Evolutionary conservation across 2,329 filamentous ascomycete species (phyloP).

Genomic region (Xylaria sp.): DNA sequence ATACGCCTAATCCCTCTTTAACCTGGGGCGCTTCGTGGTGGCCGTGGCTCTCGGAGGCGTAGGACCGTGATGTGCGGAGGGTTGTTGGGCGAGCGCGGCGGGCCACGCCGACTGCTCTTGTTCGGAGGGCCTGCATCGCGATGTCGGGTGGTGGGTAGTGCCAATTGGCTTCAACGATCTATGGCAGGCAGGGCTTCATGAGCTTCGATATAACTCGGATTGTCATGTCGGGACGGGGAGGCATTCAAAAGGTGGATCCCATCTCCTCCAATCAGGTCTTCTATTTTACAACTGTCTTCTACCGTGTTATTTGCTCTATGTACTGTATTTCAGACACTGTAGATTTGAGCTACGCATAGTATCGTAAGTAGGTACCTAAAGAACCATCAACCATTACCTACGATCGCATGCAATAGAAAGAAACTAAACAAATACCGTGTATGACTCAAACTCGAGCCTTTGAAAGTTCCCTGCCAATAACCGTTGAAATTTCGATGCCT

Average conservation of each 20-base stretch:
- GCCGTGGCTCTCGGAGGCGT: slow-evolving; percentile 64
- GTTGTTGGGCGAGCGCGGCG: slow-evolving; percentile 51
- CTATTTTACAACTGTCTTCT: slow-evolving; percentile 26
- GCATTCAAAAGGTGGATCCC: slow-evolving; percentile 38
- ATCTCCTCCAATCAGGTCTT: slow-evolving; percentile 41
- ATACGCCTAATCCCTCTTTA: slow-evolving; percentile 67
- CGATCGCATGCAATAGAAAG: background rate
- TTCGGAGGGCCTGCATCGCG: slow-evolving; percentile 54
- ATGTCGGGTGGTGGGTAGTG: slow-evolving; percentile 35
- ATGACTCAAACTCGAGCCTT: background rate
- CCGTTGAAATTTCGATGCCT: slow-evolving; percentile 20
- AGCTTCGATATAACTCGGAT: slow-evolving; percentile 32
- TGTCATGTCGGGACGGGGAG: slow-evolving; percentile 42
- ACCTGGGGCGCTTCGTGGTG: slow-evolving; percentile 53
- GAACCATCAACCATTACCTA: no score
- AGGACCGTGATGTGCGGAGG: slow-evolving; percentile 56
- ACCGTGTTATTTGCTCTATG: slow-evolving; percentile 24
- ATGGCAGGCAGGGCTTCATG: slow-evolving; percentile 33
- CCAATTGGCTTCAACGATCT: slow-evolving; percentile 44
- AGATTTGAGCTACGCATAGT: no score
- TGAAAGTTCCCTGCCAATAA: background rate
- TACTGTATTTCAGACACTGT: slow-evolving; percentile 19
- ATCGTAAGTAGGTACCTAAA: no score
- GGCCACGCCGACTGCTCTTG: slow-evolving; percentile 56
- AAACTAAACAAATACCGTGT: background rate